Evolutionary conservation across 805 yeast species (phyloP).

Genomic region (Yarrowia keelungensis): DNA sequence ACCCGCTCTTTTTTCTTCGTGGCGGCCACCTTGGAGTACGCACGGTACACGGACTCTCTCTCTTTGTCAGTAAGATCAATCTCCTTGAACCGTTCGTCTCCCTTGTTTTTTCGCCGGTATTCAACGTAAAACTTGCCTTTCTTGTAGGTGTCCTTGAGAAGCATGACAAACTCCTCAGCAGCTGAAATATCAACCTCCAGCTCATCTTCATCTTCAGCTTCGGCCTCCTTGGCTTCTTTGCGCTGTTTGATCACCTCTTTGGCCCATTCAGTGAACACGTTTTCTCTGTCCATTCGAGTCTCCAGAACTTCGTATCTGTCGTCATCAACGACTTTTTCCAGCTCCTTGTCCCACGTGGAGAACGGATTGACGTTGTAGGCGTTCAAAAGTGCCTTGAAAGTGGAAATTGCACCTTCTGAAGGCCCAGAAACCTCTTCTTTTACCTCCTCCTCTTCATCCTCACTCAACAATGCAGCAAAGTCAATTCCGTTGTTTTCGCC

Average conservation of each 20-base stretch:
- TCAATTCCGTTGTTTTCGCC: slow-evolving; percentile 31
- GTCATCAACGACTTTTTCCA: slow-evolving; percentile 54
- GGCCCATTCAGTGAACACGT: slow-evolving; percentile 58
- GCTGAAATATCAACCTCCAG: slow-evolving; percentile 38
- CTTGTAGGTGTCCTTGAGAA: slow-evolving; percentile 47
- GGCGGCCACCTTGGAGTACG: slow-evolving; percentile 44
- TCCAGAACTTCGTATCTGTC: slow-evolving; percentile 52
- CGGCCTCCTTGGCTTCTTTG: slow-evolving; percentile 31
- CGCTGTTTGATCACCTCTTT: slow-evolving; percentile 41
- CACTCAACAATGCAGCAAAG: slow-evolving; percentile 29
- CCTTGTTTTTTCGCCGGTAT: slow-evolving; percentile 52
- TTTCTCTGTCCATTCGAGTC: slow-evolving; percentile 51
- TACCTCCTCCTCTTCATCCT: slow-evolving; percentile 43
- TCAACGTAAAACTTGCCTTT: slow-evolving; percentile 49
- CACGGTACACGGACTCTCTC: slow-evolving; percentile 53
- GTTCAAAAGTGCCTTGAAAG: slow-evolving; percentile 52
- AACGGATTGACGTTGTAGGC: slow-evolving; percentile 53
- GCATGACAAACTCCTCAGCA: slow-evolving; percentile 46
- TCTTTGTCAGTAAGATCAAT: slow-evolving; percentile 50
- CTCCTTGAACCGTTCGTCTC: slow-evolving; percentile 45
- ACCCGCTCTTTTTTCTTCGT: slow-evolving; percentile 42
- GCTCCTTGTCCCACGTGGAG: slow-evolving; percentile 58
- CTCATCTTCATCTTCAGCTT: slow-evolving; percentile 11
- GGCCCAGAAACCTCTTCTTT: slow-evolving; percentile 25
- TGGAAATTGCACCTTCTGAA: background rate